A percentile compares a stretch with the other conserved stretches of the same genome.
phyloP scores from a whole-genome alignment of 1,284 basidiomycete species.

The Sanghuangporus baumii region DNA sequence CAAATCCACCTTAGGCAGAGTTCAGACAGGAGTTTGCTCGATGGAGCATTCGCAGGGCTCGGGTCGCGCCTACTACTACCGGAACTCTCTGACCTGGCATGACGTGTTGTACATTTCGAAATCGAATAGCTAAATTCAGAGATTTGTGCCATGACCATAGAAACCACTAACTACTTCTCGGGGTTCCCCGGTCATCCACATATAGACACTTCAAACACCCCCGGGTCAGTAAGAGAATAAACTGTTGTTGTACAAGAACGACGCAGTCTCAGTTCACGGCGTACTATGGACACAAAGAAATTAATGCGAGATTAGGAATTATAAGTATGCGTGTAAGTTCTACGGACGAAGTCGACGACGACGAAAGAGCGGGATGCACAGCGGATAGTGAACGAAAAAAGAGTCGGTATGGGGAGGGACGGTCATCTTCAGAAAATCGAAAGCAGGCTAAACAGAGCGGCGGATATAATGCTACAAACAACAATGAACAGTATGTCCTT shows the following conservation, averaged over 20 bases:
- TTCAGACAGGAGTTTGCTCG: not conserved
- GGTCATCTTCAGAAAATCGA: not conserved
- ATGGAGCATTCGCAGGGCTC: not conserved
- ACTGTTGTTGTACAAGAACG: not conserved
- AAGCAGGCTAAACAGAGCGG: not conserved
- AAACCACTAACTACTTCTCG: not conserved
- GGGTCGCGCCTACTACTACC: slow-evolving; percentile 1
- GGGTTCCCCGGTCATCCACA: not conserved
- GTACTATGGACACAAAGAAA: slow-evolving; percentile 5
- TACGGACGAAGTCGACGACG: not conserved
- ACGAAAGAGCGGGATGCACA: not conserved
- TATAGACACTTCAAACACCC: not conserved
- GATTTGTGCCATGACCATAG: not conserved
- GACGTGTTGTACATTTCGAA: not conserved
- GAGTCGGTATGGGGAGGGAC: slow-evolving; percentile 1
- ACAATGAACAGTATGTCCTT: not conserved
- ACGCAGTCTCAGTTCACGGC: not conserved
- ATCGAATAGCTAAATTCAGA: not conserved
- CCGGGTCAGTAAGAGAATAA: not conserved
- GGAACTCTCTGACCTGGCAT: not conserved
- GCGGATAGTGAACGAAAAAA: not conserved
- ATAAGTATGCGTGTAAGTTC: slow-evolving; percentile 1
- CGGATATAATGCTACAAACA: slow-evolving; percentile 2
- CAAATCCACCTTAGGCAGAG: not conserved
- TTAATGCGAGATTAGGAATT: not conserved